phyloP scores from a whole-genome alignment of 129 eudicot species.

The Arctium minus region DNA sequence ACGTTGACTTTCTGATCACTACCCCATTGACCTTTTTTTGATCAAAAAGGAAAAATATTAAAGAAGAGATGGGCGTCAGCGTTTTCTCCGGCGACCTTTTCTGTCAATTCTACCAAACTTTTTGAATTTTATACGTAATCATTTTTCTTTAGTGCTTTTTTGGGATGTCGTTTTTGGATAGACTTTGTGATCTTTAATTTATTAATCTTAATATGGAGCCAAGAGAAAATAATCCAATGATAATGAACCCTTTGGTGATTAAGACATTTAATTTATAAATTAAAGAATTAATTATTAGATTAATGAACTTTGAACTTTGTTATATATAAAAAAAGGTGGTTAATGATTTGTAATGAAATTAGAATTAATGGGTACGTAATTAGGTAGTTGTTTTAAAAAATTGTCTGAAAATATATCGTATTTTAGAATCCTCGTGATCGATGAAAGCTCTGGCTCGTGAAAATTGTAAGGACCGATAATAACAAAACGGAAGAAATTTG shows the following conservation, averaged over 20 bases:
- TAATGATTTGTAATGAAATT: neutral
- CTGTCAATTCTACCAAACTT: slow-evolving; percentile 35
- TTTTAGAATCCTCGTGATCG: too few species aligned
- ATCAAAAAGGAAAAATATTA: neutral
- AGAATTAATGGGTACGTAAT: too few species aligned
- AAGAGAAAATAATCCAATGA: neutral
- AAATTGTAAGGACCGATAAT: too few species aligned
- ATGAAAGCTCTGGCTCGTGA: too few species aligned
- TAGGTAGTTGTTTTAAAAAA: too few species aligned
- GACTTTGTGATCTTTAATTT: slow-evolving; percentile 17
- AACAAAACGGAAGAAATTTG: too few species aligned
- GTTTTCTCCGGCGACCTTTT: slow-evolving; percentile 25
- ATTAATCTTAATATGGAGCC: slow-evolving; percentile 1
- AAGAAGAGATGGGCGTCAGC: slow-evolving; percentile 17
- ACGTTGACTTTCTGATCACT: slow-evolving; percentile 26
- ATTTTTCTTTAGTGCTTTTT: slow-evolving; percentile 4
- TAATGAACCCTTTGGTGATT: neutral
- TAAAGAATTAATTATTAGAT: neutral
- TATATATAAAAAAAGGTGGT: neutral
- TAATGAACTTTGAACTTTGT: neutral
- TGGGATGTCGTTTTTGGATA: slow-evolving; percentile 10
- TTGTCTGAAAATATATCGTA: too few species aligned
- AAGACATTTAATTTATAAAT: neutral
- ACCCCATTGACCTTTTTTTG: neutral
- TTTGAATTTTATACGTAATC: slow-evolving; percentile 11